phyloP scores from a whole-genome alignment of 2,329 filamentous ascomycete genomes.

The Claviceps citrina region DNA sequence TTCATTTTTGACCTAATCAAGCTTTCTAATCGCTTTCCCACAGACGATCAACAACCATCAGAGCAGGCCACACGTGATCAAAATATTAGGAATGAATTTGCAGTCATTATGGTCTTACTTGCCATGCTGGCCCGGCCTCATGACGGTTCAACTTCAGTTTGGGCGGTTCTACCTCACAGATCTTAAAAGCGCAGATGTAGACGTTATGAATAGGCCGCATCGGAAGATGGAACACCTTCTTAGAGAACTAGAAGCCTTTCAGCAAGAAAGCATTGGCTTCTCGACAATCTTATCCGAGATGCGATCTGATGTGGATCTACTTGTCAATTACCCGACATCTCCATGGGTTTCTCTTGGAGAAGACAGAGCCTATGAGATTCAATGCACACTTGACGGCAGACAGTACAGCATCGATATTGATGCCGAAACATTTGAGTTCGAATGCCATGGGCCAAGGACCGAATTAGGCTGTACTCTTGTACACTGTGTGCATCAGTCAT shows the following conservation, averaged over 20 bases:
- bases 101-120: slow-evolving; percentile 10
- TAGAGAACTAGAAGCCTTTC: background rate
- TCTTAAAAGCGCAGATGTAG: slow-evolving; percentile 8
- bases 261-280: slow-evolving; percentile 10
- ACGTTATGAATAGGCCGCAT: slow-evolving; percentile 9
- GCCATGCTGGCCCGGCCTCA: slow-evolving; percentile 11
- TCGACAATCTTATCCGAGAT: slow-evolving; percentile 15
- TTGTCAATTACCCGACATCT: background rate
- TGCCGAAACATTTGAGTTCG: slow-evolving; percentile 11
- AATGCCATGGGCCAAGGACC: slow-evolving; percentile 9
- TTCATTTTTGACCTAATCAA: no score
- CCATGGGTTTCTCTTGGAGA: slow-evolving; percentile 10
- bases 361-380: slow-evolving; percentile 14
- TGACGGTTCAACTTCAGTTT: slow-evolving; percentile 14
- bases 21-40: no score
- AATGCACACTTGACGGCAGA: slow-evolving; percentile 8
- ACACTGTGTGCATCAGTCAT: slow-evolving; percentile 17
- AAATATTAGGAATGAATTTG: slow-evolving; percentile 5
- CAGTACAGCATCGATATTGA: slow-evolving; percentile 15
- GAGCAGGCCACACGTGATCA: slow-evolving; percentile 7
- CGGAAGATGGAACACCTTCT: slow-evolving; percentile 7
- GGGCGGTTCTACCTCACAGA: slow-evolving; percentile 17
- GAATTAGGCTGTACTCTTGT: slow-evolving; percentile 13
- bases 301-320: slow-evolving; percentile 12
- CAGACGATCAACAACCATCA: background rate